Evolutionary conservation across 306 rosid species (phyloP), one percentile per base, ranked within the genome.

Genomic region (Fagus crenata): DNA sequence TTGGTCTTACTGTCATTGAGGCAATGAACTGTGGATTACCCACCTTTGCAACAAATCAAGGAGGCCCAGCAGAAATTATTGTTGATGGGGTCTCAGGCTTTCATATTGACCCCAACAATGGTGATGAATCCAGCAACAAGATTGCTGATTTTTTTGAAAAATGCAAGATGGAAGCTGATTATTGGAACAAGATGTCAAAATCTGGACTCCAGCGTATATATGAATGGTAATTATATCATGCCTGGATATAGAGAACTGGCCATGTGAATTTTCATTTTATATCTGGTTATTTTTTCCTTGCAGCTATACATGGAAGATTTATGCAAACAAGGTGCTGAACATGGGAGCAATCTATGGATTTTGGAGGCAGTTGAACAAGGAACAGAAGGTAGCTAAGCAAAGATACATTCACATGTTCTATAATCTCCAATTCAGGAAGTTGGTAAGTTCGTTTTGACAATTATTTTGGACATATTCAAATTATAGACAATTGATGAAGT

Each of bases 1-100:
- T 94, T 75, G 98, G 98, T 41, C 92, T 94, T 8, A 94, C 98
- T 31, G 98, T 94, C 49, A 89, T 94, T 55, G 98, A 94, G 81
- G 98, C 98, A 35, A 90, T 94, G 97, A 94, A 92, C 89, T 90
- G 97, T 78, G 98, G 98, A 53, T 61, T 94, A 49, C 98, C 98
- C 31, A 87, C 95, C 58, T 94, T 94, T 75, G 98, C 97, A 3
- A 94, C 98, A 41, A 90, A 90, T 72, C 95, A 89, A 85, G 98
- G 98, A 9, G 98, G 97, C 35, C 98, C 98, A 1, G 98, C 97
- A 0, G 98, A 94, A 71, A 94, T 94, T 69, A 88, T 94, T 49
- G 90, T 89, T 39, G 92, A 94, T 63, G 95, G 91, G 2, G 73
- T 92, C 78, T 94, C 98, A 0, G 98, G 97, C 0, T 90, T 92